Percentiles rank a stretch among this genome's conserved stretches.
Evolutionary conservation across 176 grass and related monocot species (phyloP).

Genomic region (Tuctoria greenei): DNA sequence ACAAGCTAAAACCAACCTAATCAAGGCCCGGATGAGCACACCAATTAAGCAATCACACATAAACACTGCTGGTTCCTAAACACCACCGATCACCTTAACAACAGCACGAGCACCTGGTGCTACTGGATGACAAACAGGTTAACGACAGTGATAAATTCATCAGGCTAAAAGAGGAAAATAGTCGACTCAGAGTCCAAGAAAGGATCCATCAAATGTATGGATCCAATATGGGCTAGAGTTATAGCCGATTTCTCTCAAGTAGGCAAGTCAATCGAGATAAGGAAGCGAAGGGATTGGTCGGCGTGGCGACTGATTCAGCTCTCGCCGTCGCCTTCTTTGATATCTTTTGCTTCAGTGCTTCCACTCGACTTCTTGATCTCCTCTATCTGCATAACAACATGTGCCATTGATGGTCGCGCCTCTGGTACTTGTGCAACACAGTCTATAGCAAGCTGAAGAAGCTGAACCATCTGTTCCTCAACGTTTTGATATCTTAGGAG

Average conservation of each 20-base stretch:
- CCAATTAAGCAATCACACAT: slow-evolving; percentile 47
- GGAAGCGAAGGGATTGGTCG: background rate
- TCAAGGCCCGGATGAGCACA: slow-evolving; percentile 33
- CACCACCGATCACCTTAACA: slow-evolving; percentile 29
- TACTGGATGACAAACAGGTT: slow-evolving; percentile 28
- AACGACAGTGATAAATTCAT: slow-evolving; percentile 29
- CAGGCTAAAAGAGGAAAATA: slow-evolving; percentile 37
- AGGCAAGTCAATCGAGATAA: slow-evolving; percentile 29
- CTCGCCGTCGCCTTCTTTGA: slow-evolving; percentile 16
- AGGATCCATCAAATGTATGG: slow-evolving; percentile 50
- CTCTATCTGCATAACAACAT: slow-evolving; percentile 54
- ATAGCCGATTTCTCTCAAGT: slow-evolving; percentile 24
- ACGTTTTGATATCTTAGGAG: slow-evolving; percentile 46
- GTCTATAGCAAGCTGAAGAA: slow-evolving; percentile 74
- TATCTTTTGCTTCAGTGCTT: slow-evolving; percentile 2
- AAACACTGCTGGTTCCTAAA: slow-evolving; percentile 37
- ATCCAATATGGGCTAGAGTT: slow-evolving; percentile 26
- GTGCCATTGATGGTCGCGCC: slow-evolving; percentile 55
- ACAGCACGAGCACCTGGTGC: background rate
- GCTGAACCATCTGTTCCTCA: slow-evolving; percentile 58
- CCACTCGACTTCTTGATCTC: slow-evolving; percentile 55
- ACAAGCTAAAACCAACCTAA: slow-evolving; percentile 43
- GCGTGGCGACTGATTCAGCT: background rate
- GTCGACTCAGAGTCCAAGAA: background rate
- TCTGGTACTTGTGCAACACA: slow-evolving; percentile 60